Base-by-base conservation (phyloP, 1,284 basidiomycete species). In the Volvariella surrecta region DNA sequence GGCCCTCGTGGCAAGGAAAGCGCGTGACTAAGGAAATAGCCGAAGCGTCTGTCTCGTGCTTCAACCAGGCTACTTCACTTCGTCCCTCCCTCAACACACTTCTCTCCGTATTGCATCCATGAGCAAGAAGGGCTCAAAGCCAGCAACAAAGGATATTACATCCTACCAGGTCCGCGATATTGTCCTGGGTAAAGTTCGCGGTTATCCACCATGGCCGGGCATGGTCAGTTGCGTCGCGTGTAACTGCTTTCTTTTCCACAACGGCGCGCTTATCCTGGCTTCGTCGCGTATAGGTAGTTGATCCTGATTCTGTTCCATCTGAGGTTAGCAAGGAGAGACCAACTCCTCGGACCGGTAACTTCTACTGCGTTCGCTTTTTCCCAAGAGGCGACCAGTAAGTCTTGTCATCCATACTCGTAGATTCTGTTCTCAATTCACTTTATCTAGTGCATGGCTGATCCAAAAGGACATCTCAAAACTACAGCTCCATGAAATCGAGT, bases 161-260 rank as follows among this genome's bases (percentile, higher is more conserved):
- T 60, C 61, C 13, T 73, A 73, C 47, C 57, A 58, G 18, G 50
- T 56, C 20, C 62, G 86, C 58, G 92, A 96, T 60, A 74, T 92
- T 54, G 92, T 98, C 24, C 78, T 97, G 47, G 91, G 80, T 32
- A 93, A 96, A 70, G 71, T 99, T 58, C 89, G 89, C 66, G 94
- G 95, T 11, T 98, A 76, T 68, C 91, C 95, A 10, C 76, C 87
- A 21, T 98, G 94, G 94, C 90, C 90, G 47, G 88, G 79, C 57
- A 84, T 85, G 68, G 90, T 91, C 56, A 58, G 83, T 68, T 44
- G 15, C 37, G 16, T 43, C 60, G 60, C 60, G 57, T 61, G 44
- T 47, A 11, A 11, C 24, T 28, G 6, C 37, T 48, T 32, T 24
- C 32, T 19, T 39, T 37, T 49, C 16, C 32, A 19, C 32, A 45